Evolutionary conservation across 2,329 filamentous ascomycete species (phyloP).

Genomic region (Aureobasidium vineae): DNA sequence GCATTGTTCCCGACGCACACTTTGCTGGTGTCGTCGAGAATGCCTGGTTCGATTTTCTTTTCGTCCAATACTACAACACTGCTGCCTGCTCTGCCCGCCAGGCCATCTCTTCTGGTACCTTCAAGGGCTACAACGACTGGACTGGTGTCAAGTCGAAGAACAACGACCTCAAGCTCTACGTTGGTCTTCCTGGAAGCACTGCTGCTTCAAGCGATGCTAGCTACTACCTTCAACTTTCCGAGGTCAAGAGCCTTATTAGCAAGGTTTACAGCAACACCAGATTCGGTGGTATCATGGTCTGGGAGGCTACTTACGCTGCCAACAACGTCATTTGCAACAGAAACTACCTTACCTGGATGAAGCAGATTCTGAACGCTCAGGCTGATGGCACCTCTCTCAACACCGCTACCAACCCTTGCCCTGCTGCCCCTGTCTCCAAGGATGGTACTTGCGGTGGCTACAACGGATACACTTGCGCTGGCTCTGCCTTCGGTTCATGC

Average conservation of each 20-base stretch:
- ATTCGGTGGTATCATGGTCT: slow-evolving; percentile 62
- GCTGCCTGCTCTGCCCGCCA: slow-evolving; percentile 50
- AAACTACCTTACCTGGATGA: slow-evolving; percentile 51
- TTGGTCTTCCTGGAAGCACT: slow-evolving; percentile 48
- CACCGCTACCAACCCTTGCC: slow-evolving; percentile 25
- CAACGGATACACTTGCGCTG: slow-evolving; percentile 29
- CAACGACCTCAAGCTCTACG: slow-evolving; percentile 51
- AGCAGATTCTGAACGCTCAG: slow-evolving; percentile 43
- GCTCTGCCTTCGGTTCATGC: slow-evolving; percentile 28
- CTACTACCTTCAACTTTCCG: slow-evolving; percentile 50
- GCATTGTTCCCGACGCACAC: slow-evolving; percentile 48
- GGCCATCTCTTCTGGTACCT: slow-evolving; percentile 34
- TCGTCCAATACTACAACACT: slow-evolving; percentile 50
- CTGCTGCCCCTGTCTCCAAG: slow-evolving; percentile 26
- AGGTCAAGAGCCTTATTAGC: slow-evolving; percentile 49
- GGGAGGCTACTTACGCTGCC: slow-evolving; percentile 54
- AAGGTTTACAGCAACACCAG: slow-evolving; percentile 42
- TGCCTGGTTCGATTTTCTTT: slow-evolving; percentile 47
- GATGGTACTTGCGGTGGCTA: slow-evolving; percentile 29
- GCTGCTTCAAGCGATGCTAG: slow-evolving; percentile 32
- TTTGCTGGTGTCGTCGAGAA: slow-evolving; percentile 43
- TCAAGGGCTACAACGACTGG: slow-evolving; percentile 52
- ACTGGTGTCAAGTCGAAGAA: slow-evolving; percentile 43
- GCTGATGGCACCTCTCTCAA: slow-evolving; percentile 30
- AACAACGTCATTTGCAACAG: slow-evolving; percentile 48